Evolutionary conservation across 164 flowering plant species (phyloP).

Genomic region (Sedum album): DNA sequence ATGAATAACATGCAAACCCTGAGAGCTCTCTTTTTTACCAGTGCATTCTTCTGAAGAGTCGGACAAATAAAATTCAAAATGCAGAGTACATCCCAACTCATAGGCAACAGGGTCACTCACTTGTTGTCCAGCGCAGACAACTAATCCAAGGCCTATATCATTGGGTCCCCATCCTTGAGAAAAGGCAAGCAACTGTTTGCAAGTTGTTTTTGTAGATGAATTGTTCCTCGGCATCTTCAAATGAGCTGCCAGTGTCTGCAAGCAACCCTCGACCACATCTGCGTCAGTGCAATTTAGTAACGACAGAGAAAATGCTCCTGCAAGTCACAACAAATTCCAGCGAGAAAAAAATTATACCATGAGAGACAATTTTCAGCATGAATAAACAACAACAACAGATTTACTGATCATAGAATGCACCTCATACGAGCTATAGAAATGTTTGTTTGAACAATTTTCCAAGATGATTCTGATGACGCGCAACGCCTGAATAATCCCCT

Average conservation of each 20-base stretch:
- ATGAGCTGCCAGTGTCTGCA: conserved; percentile 80
- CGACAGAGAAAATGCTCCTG: conserved; percentile 81
- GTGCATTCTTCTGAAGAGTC: conserved; percentile 26
- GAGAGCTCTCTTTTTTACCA: conserved; percentile 19
- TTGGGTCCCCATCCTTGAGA: conserved; percentile 98
- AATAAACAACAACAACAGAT: neutral
- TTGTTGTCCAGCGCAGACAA: conserved; percentile 55
- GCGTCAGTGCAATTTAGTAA: conserved; percentile 90
- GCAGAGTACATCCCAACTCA: conserved; percentile 71
- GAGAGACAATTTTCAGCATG: neutral
- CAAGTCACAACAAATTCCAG: conserved; percentile 5
- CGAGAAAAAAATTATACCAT: neutral
- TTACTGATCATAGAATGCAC: conserved; percentile 16
- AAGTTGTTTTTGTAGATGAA: conserved; percentile 52
- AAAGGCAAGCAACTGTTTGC: conserved; percentile 67
- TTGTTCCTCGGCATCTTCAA: conserved; percentile 73
- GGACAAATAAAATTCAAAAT: conserved; percentile 77
- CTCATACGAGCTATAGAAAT: conserved; percentile 79
- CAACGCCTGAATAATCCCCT: conserved; percentile 77
- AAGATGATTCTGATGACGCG: conserved; percentile 76
- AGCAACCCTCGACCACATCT: conserved; percentile 80
- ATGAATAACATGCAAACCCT: conserved; percentile 76
- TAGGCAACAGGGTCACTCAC: conserved; percentile 46
- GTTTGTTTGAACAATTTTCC: conserved; percentile 88
- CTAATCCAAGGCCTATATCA: conserved; percentile 88